phyloP scores from a whole-genome alignment of 2,329 filamentous ascomycete species.

The Colletotrichum plurivorum region DNA sequence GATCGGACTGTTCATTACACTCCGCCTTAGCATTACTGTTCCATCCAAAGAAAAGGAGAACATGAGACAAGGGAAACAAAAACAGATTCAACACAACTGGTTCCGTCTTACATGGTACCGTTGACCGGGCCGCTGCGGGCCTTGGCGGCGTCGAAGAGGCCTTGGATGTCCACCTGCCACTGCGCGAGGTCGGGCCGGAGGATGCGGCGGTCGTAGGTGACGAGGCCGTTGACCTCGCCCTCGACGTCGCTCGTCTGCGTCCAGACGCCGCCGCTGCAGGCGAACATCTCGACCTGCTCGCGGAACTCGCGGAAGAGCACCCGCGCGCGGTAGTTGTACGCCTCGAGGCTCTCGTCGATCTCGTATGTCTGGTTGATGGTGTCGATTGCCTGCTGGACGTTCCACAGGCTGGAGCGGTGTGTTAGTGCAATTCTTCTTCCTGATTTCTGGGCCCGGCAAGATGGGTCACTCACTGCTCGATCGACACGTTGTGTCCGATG shows the following conservation, averaged over 20 bases:
- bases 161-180: slow-evolving; percentile 73
- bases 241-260: slow-evolving; percentile 83
- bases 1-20: slow-evolving; percentile 31
- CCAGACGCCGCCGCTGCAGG: slow-evolving; percentile 78
- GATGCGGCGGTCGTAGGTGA: slow-evolving; percentile 77
- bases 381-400: slow-evolving; percentile 70
- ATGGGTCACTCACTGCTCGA: slow-evolving; percentile 65
- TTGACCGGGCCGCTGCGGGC: slow-evolving; percentile 37
- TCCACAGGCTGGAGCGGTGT: slow-evolving; percentile 69
- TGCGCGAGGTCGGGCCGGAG: slow-evolving; percentile 68
- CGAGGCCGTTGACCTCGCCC: slow-evolving; percentile 79
- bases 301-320: slow-evolving; percentile 72
- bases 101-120: slow-evolving; percentile 32
- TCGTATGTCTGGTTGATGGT: slow-evolving; percentile 78
- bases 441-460: background rate
- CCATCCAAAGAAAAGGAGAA: background rate
- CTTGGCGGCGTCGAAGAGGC: slow-evolving; percentile 70
- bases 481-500: slow-evolving; percentile 74
- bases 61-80: background rate
- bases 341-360: slow-evolving; percentile 68
- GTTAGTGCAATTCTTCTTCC: background rate
- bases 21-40: slow-evolving; percentile 33
- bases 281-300: slow-evolving; percentile 71
- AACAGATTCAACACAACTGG: background rate
- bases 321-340: slow-evolving; percentile 77